Conservation (phyloP, 148 eudicot genomes). For the Diospyros lotus region DNA sequence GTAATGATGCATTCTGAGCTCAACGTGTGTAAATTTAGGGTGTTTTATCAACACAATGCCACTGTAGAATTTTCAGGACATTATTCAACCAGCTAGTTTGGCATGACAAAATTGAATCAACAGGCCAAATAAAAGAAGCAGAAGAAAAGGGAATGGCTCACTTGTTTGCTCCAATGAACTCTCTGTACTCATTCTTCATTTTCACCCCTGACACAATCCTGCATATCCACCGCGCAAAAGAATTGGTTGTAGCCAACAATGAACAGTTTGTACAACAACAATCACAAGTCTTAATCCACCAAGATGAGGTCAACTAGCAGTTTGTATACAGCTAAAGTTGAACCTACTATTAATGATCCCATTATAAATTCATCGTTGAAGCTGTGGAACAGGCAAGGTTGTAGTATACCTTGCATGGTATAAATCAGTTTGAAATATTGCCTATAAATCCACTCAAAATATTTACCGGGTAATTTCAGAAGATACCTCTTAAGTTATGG, state of each 20-base stretch:
- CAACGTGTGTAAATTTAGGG: slow-evolving; percentile 16
- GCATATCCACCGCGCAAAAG: slow-evolving; percentile 25
- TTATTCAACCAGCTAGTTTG: slow-evolving; percentile 21
- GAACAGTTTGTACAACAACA: background rate
- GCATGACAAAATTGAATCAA: slow-evolving; percentile 35
- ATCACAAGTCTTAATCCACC: too few relatives aligned
- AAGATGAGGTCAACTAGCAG: too few relatives aligned
- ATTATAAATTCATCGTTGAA: too few relatives aligned
- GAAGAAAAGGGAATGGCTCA: slow-evolving; percentile 23
- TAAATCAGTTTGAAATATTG: too few relatives aligned
- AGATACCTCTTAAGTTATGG: too few relatives aligned
- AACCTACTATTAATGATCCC: too few relatives aligned
- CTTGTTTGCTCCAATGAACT: slow-evolving; percentile 77
- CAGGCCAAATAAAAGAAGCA: slow-evolving; percentile 7
- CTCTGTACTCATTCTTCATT: slow-evolving; percentile 99
- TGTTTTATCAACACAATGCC: background rate
- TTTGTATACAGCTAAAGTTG: too few relatives aligned
- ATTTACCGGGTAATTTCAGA: too few relatives aligned
- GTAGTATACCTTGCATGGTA: too few relatives aligned
- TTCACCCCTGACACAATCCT: slow-evolving; percentile 93
- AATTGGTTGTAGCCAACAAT: slow-evolving; percentile 1
- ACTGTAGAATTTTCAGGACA: slow-evolving; percentile 10
- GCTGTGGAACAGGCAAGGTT: too few relatives aligned
- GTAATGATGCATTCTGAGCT: slow-evolving; percentile 17
- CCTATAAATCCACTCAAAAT: too few relatives aligned